Conservation (phyloP, 2,329 filamentous ascomycete species). For the Furcasterigmium sp. region DNA sequence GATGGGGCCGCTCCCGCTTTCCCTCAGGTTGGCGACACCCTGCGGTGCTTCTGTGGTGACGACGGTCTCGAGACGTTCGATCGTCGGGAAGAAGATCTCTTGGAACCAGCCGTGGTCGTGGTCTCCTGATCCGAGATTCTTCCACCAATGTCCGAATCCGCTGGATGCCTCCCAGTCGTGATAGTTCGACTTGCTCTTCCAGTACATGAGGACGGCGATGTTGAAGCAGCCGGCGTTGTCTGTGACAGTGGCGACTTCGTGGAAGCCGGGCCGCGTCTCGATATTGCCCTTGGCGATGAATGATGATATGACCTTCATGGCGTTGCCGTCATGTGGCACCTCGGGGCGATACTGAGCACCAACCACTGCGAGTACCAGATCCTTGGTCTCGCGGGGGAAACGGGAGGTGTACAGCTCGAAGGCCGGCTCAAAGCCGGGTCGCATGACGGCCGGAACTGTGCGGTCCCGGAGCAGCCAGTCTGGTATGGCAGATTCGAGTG, state of each 20-base stretch:
- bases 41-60: conserved; percentile 32
- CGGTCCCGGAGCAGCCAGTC: too few species aligned
- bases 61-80: conserved; percentile 37
- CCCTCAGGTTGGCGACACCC: conserved; percentile 33
- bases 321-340: background rate
- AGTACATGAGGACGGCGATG: conserved; percentile 29
- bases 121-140: conserved; percentile 16
- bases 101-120: conserved; percentile 31
- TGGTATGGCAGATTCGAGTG: too few species aligned
- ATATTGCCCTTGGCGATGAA: conserved; percentile 5
- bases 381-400: conserved; percentile 10
- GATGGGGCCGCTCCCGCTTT: conserved; percentile 27
- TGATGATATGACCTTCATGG: conserved; percentile 5
- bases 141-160: conserved; percentile 33
- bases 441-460: too few species aligned
- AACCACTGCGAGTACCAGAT: conserved; percentile 12
- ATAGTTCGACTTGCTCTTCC: conserved; percentile 22
- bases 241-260: conserved; percentile 11
- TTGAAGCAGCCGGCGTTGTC: conserved; percentile 11
- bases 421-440: conserved; percentile 8
- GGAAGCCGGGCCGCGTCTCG: conserved; percentile 10
- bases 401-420: conserved; percentile 11
- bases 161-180: conserved; percentile 23
- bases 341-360: conserved; percentile 9
- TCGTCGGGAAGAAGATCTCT: conserved; percentile 32